A percentile compares a stretch with the other conserved stretches of the same genome.
These are phyloP conservation scores for Arachnomyces sp. DNA, from an alignment of 2,329 filamentous ascomycete species.

Conservation along the genomic window DNA sequence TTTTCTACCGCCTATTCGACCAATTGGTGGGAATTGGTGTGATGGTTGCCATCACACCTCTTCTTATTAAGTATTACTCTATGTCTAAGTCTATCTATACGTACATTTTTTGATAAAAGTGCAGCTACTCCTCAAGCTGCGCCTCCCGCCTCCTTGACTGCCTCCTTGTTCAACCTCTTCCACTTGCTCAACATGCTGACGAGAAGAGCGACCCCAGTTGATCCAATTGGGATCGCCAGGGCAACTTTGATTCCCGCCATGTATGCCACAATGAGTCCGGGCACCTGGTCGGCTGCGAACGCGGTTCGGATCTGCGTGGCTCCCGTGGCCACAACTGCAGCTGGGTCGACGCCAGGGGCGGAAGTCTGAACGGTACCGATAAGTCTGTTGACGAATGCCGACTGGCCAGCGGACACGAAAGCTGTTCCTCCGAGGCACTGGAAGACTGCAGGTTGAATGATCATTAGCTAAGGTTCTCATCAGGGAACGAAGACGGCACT, in stretches of 20 bases:
- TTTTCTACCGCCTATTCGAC: too few relatives aligned
- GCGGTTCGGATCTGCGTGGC: constrained; percentile 35
- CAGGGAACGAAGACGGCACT: not conserved
- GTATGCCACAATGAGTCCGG: constrained; percentile 27
- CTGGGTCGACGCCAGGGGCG: constrained; percentile 28
- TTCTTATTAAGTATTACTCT: too few relatives aligned
- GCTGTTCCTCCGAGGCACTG: constrained; percentile 36
- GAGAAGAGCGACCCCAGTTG: not conserved
- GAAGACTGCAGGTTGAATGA: constrained; percentile 19
- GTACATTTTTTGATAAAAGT: too few relatives aligned
- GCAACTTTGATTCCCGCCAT: constrained; percentile 2
- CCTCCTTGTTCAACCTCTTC: not conserved
- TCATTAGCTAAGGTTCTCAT: not conserved
- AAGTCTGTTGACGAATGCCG: constrained; percentile 33
- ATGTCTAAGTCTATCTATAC: too few relatives aligned
- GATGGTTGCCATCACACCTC: too few relatives aligned
- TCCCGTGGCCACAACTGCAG: constrained; percentile 32
- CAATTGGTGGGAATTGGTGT: too few relatives aligned
- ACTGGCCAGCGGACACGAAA: constrained; percentile 35
- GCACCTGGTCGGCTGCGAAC: constrained; percentile 21
- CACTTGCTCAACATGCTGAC: constrained; percentile 1
- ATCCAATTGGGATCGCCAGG: constrained; percentile 24
- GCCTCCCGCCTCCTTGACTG: too few relatives aligned
- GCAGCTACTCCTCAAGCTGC: too few relatives aligned
- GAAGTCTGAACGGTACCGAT: constrained; percentile 23